A percentile compares a stretch with the other conserved stretches of the same genome.
Evolutionary conservation across 2,329 filamentous ascomycete species (phyloP).

Genomic region (Drechslerella dactyloides): DNA sequence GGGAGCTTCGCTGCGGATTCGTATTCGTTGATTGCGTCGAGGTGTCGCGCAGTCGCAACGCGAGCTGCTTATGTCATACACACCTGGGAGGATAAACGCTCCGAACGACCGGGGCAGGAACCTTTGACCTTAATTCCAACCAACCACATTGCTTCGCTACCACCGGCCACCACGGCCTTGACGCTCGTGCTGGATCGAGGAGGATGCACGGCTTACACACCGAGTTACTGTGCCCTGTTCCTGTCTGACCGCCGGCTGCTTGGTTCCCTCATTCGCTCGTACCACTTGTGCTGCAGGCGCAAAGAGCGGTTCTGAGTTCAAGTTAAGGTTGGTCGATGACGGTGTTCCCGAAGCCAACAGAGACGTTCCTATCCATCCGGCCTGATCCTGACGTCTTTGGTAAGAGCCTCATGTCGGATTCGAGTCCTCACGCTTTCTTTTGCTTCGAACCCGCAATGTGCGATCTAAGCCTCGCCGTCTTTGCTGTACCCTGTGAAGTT

Average conservation of each 20-base stretch:
- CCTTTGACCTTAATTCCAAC: slow-evolving; percentile 17
- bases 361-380: background rate
- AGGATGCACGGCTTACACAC: slow-evolving; percentile 3
- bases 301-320: background rate
- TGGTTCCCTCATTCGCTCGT: background rate
- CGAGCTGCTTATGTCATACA: background rate
- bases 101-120: slow-evolving; percentile 15
- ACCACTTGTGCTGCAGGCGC: background rate
- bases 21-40: background rate
- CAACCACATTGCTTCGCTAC: slow-evolving; percentile 11
- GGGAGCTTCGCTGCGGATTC: background rate
- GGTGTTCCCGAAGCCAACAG: background rate
- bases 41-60: background rate
- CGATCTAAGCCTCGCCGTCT: background rate
- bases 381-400: background rate
- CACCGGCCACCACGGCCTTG: slow-evolving; percentile 1
- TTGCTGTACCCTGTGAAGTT: background rate
- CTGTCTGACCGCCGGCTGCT: background rate
- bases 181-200: background rate
- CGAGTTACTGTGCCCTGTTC: background rate
- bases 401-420: slow-evolving; percentile 3
- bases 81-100: slow-evolving; percentile 30
- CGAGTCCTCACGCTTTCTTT: background rate
- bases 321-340: slow-evolving; percentile 2
- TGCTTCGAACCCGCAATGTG: background rate